These are phyloP conservation scores for Nothomitra cinnamomea DNA, from an alignment of 2,329 filamentous ascomycete genomes.

Conservation along the genomic window DNA sequence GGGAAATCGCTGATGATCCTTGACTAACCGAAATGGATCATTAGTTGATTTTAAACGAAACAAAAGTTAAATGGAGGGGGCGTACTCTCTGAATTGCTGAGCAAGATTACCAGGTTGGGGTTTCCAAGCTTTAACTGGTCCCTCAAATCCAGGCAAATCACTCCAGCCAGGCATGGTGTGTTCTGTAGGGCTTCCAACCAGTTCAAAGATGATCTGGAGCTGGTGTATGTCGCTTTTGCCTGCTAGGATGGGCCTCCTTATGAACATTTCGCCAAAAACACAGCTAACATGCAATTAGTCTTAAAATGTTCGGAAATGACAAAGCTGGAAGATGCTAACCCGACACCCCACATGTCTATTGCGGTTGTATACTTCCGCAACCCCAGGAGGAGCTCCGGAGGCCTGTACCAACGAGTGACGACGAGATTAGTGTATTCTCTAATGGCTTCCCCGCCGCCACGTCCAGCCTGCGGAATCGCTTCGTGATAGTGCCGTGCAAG, in stretches of 20 bases:
- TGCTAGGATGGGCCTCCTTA: constrained; percentile 78
- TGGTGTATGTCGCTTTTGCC: constrained; percentile 83
- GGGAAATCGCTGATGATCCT: constrained; percentile 54
- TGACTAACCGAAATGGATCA: constrained; percentile 26
- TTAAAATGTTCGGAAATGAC: not conserved
- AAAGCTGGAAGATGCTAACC: constrained; percentile 35
- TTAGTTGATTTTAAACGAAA: not conserved
- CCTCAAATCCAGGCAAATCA: constrained; percentile 63
- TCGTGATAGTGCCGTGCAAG: constrained; percentile 89
- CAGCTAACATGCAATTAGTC: constrained; percentile 39
- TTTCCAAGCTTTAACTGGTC: constrained; percentile 41
- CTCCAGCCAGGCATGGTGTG: constrained; percentile 89
- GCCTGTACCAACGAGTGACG: constrained; percentile 92
- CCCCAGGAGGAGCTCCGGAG: constrained; percentile 78
- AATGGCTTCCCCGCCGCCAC: constrained; percentile 66
- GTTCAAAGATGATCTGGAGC: constrained; percentile 80
- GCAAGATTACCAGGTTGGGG: constrained; percentile 47
- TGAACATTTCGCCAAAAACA: constrained; percentile 95
- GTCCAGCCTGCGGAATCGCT: constrained; percentile 54
- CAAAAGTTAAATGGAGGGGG: not conserved
- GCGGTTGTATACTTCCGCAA: constrained; percentile 88
- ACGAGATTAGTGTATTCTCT: constrained; percentile 94
- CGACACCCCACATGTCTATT: constrained; percentile 96
- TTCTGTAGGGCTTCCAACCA: constrained; percentile 79
- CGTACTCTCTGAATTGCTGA: constrained; percentile 57